phyloP scores from a whole-genome alignment of 257 asterid species.

The Penstemon davidsonii region DNA sequence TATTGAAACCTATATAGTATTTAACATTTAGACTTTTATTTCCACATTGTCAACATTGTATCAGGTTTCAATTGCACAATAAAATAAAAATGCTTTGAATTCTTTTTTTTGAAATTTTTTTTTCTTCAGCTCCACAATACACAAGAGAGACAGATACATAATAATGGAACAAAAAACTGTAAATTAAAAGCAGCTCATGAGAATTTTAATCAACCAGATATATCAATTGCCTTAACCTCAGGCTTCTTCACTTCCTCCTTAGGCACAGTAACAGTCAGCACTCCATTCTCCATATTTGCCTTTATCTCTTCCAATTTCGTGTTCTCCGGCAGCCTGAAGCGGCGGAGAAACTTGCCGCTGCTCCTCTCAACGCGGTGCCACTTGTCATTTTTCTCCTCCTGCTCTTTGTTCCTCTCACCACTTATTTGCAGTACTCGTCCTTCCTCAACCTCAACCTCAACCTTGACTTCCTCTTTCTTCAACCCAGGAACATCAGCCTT shows the following conservation, averaged over 20 bases:
- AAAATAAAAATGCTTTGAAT: no score
- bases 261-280: constrained; percentile 31
- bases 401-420: constrained; percentile 40
- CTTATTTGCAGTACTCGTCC: constrained; percentile 29
- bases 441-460: constrained; percentile 33
- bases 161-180: no score
- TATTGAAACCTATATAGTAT: no score
- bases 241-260: constrained; percentile 33
- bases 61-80: no score
- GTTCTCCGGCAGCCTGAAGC: constrained; percentile 35
- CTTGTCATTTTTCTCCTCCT: constrained; percentile 40
- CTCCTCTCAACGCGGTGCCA: constrained; percentile 40
- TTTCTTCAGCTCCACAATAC: no score
- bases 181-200: no score
- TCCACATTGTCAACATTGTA: no score
- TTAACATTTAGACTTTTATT: no score
- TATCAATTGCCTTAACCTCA: constrained; percentile 29
- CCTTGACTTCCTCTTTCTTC: constrained; percentile 35
- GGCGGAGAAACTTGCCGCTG: constrained; percentile 31
- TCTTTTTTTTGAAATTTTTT: no score
- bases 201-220: constrained; percentile 19
- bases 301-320: constrained; percentile 26
- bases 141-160: no score
- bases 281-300: constrained; percentile 41
- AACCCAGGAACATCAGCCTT: constrained; percentile 26